Base-by-base conservation (phyloP, 2,329 filamentous ascomycete genomes). In the Cladophialophora yegresii region DNA sequence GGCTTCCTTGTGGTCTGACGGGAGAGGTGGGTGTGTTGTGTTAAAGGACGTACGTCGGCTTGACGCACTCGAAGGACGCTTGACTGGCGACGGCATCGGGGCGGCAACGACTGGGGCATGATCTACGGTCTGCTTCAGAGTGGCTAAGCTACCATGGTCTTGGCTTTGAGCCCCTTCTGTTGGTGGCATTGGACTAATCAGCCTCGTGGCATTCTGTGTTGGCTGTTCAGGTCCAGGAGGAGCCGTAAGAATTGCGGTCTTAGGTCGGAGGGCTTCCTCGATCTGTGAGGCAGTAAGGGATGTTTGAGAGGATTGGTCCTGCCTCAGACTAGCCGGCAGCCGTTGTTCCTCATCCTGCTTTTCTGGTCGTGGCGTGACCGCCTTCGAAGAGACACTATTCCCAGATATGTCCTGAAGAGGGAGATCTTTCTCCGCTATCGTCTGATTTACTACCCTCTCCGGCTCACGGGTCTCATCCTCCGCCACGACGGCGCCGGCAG, bases 231-330 rank as follows among this genome's bases (percentile, higher is more conserved):
- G 74, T 4, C 73, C 70, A 36, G 77, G 73, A 58, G 75, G 73
- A 20, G 75, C 64, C 8, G 75, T 73, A 13, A 74, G 73, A 33
- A 71, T 63, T 61, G 50, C 59, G 28, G 50, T 83, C 59, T 53
- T 66, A 12, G 58, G 51, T 30, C 65, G 64, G 62, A 96, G 78
- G 72, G 96, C 82, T 61, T 86, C 84, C 70, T 96, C 92, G 68
- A 96, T 91, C 62, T 89, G 87, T 56, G 89, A 85, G 0, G 90
- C 85, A n/a, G 92, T 96, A 32, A 97, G 81, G 45, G 89, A 83
- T 26, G 93, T 97, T 77, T 97, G 93, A 13, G 90, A 89, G 59
- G 88, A 85, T 69, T 89, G 88, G 71, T 96, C 91, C 22, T 82
- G 79, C 66, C 83, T 89, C 61, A 58, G 78, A 75, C 47, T 78